A percentile compares a stretch with the other conserved stretches of the same genome.
phyloP scores from a whole-genome alignment of 805 yeast species.

The Candida dendrica region DNA sequence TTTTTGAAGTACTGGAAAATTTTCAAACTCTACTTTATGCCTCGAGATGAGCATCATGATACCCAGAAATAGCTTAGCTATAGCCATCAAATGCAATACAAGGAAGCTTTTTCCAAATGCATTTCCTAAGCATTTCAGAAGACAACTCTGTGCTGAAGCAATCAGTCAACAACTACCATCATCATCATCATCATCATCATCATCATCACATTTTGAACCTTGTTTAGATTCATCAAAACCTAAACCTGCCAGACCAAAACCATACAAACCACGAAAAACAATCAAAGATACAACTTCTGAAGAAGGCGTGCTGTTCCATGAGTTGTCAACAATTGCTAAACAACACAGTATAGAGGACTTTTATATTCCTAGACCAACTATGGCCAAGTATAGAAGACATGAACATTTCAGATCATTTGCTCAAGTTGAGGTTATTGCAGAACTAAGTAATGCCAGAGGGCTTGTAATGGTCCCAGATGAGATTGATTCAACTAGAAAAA shows the following conservation, averaged over 20 bases:
- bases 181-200: too few relatives aligned
- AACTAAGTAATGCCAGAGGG: conserved; percentile 73
- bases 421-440: background rate
- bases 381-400: conserved; percentile 3
- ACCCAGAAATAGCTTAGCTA: too few relatives aligned
- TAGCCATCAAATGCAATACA: too few relatives aligned
- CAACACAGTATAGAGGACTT: background rate
- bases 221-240: too few relatives aligned
- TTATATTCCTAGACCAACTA: conserved; percentile 2
- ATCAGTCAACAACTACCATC: too few relatives aligned
- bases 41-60: too few relatives aligned
- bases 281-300: background rate
- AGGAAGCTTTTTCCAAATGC: too few relatives aligned
- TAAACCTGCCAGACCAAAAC: background rate
- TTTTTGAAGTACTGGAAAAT: too few relatives aligned
- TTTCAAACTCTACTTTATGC: too few relatives aligned
- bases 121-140: too few relatives aligned
- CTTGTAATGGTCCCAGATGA: conserved; percentile 63
- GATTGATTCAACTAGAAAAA: conserved; percentile 29
- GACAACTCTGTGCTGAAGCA: too few relatives aligned
- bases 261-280: background rate
- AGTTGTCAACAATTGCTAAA: conserved; percentile 2
- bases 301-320: background rate
- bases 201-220: too few relatives aligned
- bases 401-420: conserved; percentile 1